phyloP scores from a whole-genome alignment of 2,329 filamentous ascomycete species.

The Xylaria hypoxylon region DNA sequence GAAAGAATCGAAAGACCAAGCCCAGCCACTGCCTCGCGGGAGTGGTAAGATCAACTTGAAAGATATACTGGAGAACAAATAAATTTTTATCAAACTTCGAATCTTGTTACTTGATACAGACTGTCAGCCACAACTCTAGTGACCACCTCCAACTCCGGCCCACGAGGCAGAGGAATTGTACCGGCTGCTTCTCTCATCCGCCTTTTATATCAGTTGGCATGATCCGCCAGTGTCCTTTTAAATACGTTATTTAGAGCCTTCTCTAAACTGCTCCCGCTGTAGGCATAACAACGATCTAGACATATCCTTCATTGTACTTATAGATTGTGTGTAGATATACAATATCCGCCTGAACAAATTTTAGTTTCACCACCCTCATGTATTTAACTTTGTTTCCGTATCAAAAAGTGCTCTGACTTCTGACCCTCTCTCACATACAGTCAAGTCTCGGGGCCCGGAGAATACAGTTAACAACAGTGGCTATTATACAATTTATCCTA shows the following conservation, averaged over 20 bases:
- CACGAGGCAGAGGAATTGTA: not conserved
- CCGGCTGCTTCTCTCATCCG: not conserved
- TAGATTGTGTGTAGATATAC: not conserved
- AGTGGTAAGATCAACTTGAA: constrained; percentile 90
- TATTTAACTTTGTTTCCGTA: no score
- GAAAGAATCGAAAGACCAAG: constrained; percentile 85
- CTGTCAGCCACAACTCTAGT: not conserved
- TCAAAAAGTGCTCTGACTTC: no score
- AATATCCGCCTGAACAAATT: not conserved
- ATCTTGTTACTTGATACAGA: not conserved
- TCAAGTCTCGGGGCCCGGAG: no score
- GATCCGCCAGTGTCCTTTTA: not conserved
- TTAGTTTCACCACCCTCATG: not conserved
- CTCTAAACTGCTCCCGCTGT: not conserved
- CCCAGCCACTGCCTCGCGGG: constrained; percentile 82
- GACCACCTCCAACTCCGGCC: not conserved
- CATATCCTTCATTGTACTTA: not conserved
- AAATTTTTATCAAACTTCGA: constrained; percentile 29
- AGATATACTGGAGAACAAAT: constrained; percentile 73
- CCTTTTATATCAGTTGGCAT: not conserved
- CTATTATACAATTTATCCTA: no score
- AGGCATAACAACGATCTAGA: not conserved
- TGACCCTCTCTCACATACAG: no score
- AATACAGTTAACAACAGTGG: no score
- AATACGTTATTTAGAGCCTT: no score